Evolutionary conservation across 129 eudicot species (phyloP), one percentile per base, ranked within the genome.

Genomic region (Sambucus nigra): DNA sequence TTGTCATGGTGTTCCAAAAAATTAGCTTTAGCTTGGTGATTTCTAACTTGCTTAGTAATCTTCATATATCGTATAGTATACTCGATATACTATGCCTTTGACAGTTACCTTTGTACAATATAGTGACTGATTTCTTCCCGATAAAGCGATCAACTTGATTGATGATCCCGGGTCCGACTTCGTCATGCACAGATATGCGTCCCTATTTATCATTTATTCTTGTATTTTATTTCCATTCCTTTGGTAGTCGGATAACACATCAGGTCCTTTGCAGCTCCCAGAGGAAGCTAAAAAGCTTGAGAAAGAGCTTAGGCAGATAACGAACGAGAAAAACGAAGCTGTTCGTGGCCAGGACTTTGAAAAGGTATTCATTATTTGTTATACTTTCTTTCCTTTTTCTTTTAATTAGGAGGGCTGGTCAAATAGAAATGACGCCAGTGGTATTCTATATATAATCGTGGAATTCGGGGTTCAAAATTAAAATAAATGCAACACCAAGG

Each of bases 261-360:
- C 67, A 16, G 35, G 25, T 50, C 26, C 25, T 51, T 19, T 75
- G 64, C 81, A 86, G 95, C 84, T 86, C 22, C 95, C 95, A 5
- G 95, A 78, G 69, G 96, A 87, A 73, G 96, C 94, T 35, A 72
- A 73, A 76, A 94, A 87, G 69, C 94, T 87, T 32, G 96, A 87
- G 70, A 87, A 76, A 68, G 88, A 87, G 67, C 84, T 87, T 25
- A 71, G 96, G 53, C 85, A 87, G 75, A 79, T 87, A 59, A 87
- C 94, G 1, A 82, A 82, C 63, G 96, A 87, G 76, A 87, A 87
- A 67, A 76, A 79, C 25, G 96, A 87, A 54, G 80, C 96, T 41
- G 86, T 87, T 39, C 85, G 94, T 11, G 65, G 88, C 58, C 96
- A 87, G 47, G 96, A 87, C 74, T 87, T 87, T 64, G 96, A 87